Conservation (phyloP, 164 flowering plant species). For the Aristolochia contorta region DNA sequence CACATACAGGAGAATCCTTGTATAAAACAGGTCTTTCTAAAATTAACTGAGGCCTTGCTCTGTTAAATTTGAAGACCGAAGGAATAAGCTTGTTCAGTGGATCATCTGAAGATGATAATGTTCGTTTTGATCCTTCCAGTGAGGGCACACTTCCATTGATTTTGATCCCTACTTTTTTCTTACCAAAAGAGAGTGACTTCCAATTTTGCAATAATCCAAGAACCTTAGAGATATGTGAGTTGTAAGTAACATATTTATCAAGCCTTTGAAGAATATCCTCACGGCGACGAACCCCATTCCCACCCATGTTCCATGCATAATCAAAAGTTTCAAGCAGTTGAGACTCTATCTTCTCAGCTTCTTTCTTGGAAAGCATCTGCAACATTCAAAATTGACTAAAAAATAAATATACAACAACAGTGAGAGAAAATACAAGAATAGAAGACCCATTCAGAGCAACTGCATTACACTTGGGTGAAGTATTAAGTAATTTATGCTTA, state of each 20-base stretch:
- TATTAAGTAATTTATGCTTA: no score
- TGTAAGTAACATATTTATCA: conserved; percentile 21
- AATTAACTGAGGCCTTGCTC: conserved; percentile 38
- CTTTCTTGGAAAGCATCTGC: conserved; percentile 49
- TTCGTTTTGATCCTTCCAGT: not conserved
- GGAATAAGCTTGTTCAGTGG: conserved; percentile 9
- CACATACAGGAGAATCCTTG: conserved; percentile 12
- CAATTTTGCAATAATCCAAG: conserved; percentile 22
- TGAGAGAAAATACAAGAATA: not conserved
- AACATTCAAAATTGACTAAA: not conserved
- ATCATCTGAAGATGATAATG: conserved; percentile 10
- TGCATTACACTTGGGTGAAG: no score
- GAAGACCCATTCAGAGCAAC: not conserved
- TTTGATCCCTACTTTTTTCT: conserved; percentile 43
- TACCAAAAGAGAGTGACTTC: conserved; percentile 12
- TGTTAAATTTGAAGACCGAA: conserved; percentile 35
- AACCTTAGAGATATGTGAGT: conserved; percentile 13
- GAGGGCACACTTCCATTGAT: conserved; percentile 25
- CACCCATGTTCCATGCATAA: conserved; percentile 78
- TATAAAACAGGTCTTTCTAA: conserved; percentile 4
- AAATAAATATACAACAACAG: not conserved
- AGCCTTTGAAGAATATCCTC: conserved; percentile 50
- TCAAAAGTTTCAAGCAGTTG: conserved; percentile 51
- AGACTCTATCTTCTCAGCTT: conserved; percentile 51
- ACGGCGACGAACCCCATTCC: conserved; percentile 57